A percentile compares a stretch with the other conserved stretches of the same genome.
phyloP scores from a whole-genome alignment of 768 basidiomycete genomes.

The Lactifluus volemus region DNA sequence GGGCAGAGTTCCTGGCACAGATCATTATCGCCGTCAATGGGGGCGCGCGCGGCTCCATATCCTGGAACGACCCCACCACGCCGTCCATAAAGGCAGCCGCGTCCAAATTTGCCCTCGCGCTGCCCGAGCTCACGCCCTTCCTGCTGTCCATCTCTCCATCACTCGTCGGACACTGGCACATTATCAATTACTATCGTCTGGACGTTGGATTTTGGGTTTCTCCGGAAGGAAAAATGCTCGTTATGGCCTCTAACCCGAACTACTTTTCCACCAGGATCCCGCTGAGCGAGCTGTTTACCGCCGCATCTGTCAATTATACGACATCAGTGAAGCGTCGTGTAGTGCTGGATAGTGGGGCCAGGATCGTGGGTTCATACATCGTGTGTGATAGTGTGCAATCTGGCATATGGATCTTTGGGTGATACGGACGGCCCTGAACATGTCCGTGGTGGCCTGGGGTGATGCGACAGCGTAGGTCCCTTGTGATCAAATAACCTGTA shows the following conservation, averaged over 20 bases:
- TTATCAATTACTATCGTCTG: neutral
- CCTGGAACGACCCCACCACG: conserved; percentile 37
- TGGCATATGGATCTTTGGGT: conserved; percentile 6
- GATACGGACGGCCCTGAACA: neutral
- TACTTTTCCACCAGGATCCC: neutral
- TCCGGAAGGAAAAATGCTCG: neutral
- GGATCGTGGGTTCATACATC: neutral
- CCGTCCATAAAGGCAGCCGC: conserved; percentile 31
- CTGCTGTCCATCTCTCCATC: neutral
- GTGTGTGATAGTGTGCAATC: neutral
- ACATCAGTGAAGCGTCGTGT: neutral
- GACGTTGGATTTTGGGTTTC: conserved; percentile 12
- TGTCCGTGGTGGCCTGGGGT: neutral
- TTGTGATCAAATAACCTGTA: neutral
- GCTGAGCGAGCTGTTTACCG: neutral
- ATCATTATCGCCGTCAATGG: conserved; percentile 62
- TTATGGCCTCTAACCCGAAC: conserved; percentile 14
- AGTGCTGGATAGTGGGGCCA: conserved; percentile 1
- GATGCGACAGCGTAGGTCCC: neutral
- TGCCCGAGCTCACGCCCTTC: conserved; percentile 17
- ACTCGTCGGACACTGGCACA: neutral
- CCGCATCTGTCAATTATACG: neutral
- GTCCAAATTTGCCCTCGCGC: conserved; percentile 27
- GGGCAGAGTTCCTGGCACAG: conserved; percentile 60
- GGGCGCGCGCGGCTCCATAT: conserved; percentile 43